Evolutionary conservation across 331 rosid genomes (phyloP).

Genomic region (Stylosanthes scabra): DNA sequence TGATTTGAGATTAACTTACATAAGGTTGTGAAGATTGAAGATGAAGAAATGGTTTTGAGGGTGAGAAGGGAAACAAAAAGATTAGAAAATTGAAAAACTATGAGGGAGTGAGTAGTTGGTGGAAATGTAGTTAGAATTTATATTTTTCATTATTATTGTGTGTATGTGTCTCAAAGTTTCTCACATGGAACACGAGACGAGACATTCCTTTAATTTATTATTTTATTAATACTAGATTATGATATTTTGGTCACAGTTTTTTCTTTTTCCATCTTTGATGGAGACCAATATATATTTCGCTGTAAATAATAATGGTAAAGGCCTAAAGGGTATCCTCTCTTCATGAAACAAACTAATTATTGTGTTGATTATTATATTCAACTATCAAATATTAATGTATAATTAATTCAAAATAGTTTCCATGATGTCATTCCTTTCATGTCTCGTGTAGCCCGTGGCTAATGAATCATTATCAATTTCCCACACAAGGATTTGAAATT

Average conservation of each 20-base stretch:
- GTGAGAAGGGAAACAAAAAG: neutral
- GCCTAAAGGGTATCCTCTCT: neutral
- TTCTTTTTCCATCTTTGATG: neutral
- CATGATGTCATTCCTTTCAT: neutral
- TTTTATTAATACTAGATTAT: neutral
- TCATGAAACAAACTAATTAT: neutral
- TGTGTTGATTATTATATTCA: neutral
- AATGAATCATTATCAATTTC: neutral
- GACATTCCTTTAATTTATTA: neutral
- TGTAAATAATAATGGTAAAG: neutral
- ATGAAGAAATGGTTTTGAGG: neutral
- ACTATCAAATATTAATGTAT: neutral
- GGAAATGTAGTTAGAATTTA: neutral
- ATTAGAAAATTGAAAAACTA: neutral
- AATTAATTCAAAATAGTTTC: neutral
- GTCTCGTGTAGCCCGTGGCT: constrained; percentile 5
- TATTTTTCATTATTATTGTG: constrained; percentile 4
- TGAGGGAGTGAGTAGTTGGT: constrained; percentile 1
- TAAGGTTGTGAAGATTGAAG: neutral
- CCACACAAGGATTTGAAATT: neutral
- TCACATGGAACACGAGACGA: neutral
- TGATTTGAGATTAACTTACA: constrained; percentile 1
- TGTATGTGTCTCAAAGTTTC: neutral
- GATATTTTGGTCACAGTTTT: neutral
- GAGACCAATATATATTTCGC: neutral